Evolutionary conservation across 306 rosid genomes (phyloP).

Genomic region (Pueraria montana): DNA sequence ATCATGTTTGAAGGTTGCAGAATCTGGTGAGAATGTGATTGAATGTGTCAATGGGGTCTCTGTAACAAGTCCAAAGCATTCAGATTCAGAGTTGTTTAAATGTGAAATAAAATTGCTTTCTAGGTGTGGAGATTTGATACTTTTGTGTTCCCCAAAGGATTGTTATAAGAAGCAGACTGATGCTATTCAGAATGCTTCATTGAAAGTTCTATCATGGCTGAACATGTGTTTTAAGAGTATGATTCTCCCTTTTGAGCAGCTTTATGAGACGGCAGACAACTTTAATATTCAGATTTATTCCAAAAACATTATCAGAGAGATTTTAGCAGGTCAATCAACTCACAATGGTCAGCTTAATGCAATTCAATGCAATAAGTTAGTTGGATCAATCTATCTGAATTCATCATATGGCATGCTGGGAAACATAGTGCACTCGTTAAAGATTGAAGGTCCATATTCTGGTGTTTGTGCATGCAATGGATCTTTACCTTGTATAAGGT

Average conservation of each 20-base stretch:
- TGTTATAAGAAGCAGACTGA: conserved; percentile 77
- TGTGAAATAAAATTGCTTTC: conserved; percentile 77
- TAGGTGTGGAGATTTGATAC: conserved; percentile 65
- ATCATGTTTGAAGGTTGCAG: conserved; percentile 62
- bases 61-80: conserved; percentile 52
- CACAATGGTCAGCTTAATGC: conserved; percentile 52
- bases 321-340: conserved; percentile 57
- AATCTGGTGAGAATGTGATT: conserved; percentile 51
- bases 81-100: conserved; percentile 59
- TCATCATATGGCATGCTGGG: conserved; percentile 41
- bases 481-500: conserved; percentile 70
- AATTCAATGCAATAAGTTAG: conserved; percentile 49
- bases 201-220: conserved; percentile 82
- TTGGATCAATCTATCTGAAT: conserved; percentile 47
- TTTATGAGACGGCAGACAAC: conserved; percentile 57
- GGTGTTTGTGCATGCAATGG: conserved; percentile 84
- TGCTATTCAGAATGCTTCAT: conserved; percentile 81
- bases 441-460: conserved; percentile 80
- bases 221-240: conserved; percentile 67
- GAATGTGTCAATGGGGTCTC: conserved; percentile 52
- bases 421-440: conserved; percentile 49
- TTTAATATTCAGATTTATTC: conserved; percentile 61
- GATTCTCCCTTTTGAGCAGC: conserved; percentile 56
- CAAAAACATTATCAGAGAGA: conserved; percentile 52
- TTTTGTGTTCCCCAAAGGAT: conserved; percentile 72